These are phyloP conservation scores for Iberis amara DNA, from an alignment of 441 rosid genomes.

Conservation along the genomic window DNA sequence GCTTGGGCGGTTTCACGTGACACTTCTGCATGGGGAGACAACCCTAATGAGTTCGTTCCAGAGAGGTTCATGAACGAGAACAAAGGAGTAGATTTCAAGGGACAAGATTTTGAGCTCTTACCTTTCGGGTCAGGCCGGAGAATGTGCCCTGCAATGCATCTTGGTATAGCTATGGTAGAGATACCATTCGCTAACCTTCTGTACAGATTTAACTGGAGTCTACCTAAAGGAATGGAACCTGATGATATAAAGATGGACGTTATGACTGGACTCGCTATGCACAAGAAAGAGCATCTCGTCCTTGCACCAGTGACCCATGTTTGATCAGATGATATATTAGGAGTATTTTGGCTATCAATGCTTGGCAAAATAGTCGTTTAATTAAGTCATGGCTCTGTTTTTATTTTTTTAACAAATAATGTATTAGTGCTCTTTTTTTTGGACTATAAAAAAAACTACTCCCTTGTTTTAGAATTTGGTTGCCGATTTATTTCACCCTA, in stretches of 20 bases:
- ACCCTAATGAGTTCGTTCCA: constrained; percentile 37
- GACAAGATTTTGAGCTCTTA: constrained; percentile 39
- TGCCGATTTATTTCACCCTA: too few relatives aligned
- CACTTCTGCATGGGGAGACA: constrained; percentile 37
- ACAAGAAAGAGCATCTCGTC: constrained; percentile 33
- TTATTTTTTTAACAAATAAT: too few relatives aligned
- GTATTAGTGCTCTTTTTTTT: too few relatives aligned
- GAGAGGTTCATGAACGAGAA: constrained; percentile 37
- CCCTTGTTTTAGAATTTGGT: too few relatives aligned
- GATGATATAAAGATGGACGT: constrained; percentile 37
- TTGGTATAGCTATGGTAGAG: constrained; percentile 35
- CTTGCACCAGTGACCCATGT: constrained; percentile 25
- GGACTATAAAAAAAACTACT: too few relatives aligned
- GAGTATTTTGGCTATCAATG: neutral
- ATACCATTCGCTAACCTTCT: constrained; percentile 39
- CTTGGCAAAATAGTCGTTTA: too few relatives aligned
- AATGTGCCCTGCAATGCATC: constrained; percentile 36
- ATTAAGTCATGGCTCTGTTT: too few relatives aligned
- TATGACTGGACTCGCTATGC: constrained; percentile 35
- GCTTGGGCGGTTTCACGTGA: constrained; percentile 44
- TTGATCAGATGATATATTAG: constrained; percentile 8
- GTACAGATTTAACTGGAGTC: constrained; percentile 39
- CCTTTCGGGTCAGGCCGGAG: constrained; percentile 43
- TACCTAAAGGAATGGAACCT: constrained; percentile 31
- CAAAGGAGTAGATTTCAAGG: constrained; percentile 35